These are phyloP conservation scores for Wickerhamomyces bisporus DNA, from an alignment of 805 yeast genomes.

Conservation along the genomic window DNA sequence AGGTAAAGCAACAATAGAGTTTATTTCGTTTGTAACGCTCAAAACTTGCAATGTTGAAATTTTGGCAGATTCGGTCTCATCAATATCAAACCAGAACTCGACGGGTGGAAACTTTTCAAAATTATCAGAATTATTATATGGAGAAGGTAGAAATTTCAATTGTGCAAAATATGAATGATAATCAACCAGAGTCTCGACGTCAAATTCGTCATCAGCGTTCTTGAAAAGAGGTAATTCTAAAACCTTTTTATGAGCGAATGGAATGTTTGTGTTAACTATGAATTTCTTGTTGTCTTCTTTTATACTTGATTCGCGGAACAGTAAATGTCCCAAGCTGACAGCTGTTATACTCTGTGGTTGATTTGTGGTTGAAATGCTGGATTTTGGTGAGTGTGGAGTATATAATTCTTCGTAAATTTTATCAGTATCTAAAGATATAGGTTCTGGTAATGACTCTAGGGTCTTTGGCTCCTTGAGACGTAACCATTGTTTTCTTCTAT, in stretches of 20 bases:
- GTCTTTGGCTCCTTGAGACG: constrained; percentile 18
- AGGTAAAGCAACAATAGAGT: constrained; percentile 39
- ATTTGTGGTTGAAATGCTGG: background rate
- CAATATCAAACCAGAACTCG: constrained; percentile 49
- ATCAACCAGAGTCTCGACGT: constrained; percentile 12
- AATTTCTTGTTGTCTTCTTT: constrained; percentile 4
- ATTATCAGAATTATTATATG: constrained; percentile 25
- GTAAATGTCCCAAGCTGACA: constrained; percentile 20
- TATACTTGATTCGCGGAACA: constrained; percentile 11
- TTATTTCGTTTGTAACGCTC: constrained; percentile 41
- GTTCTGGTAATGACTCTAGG: background rate
- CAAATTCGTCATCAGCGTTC: constrained; percentile 8
- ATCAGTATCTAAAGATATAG: constrained; percentile 6
- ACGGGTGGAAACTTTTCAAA: constrained; percentile 43
- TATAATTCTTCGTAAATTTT: constrained; percentile 11
- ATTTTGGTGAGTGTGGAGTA: background rate
- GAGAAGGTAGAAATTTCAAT: constrained; percentile 41
- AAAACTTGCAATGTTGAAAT: constrained; percentile 32
- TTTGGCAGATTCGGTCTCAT: constrained; percentile 30
- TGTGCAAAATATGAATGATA: constrained; percentile 35
- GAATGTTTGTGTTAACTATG: constrained; percentile 18
- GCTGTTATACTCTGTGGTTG: constrained; percentile 10
- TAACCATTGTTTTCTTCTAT: constrained; percentile 17
- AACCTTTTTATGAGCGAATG: constrained; percentile 14
- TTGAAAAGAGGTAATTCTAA: constrained; percentile 14